Percentiles rank a stretch among this genome's conserved stretches.
Evolutionary conservation across 495 filamentous ascomycete species (phyloP).

Genomic region (Hamigera avellanea): DNA sequence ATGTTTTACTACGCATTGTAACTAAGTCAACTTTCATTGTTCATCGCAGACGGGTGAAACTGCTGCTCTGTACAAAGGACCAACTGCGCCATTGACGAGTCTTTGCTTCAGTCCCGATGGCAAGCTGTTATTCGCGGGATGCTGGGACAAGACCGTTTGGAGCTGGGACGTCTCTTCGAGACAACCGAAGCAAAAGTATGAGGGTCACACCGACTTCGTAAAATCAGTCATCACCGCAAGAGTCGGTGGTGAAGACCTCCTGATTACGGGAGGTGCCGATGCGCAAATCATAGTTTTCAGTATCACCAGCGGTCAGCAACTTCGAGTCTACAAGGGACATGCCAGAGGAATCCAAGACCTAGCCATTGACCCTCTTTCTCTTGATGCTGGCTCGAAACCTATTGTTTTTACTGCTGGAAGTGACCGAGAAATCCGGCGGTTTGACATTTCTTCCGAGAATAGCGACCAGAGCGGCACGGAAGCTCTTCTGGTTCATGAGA

Average conservation of each 20-base stretch:
- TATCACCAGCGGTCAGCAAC: slow-evolving; percentile 46
- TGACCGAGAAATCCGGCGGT: slow-evolving; percentile 71
- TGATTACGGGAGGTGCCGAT: slow-evolving; percentile 82
- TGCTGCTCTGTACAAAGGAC: slow-evolving; percentile 53
- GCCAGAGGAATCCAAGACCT: slow-evolving; percentile 67
- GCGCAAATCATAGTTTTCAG: slow-evolving; percentile 80
- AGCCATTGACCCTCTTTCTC: slow-evolving; percentile 51
- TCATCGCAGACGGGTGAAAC: slow-evolving; percentile 34
- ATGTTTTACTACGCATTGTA: slow-evolving; percentile 1
- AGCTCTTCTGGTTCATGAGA: slow-evolving; percentile 73
- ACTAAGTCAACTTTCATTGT: slow-evolving; percentile 2
- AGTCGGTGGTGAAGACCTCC: slow-evolving; percentile 45
- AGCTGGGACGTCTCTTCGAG: slow-evolving; percentile 58
- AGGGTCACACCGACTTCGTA: slow-evolving; percentile 84
- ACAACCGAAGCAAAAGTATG: slow-evolving; percentile 42
- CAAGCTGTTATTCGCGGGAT: slow-evolving; percentile 65
- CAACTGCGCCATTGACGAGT: slow-evolving; percentile 66
- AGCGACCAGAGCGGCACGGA: slow-evolving; percentile 32
- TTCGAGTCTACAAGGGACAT: slow-evolving; percentile 69
- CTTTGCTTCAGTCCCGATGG: slow-evolving; percentile 54
- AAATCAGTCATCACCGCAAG: slow-evolving; percentile 51
- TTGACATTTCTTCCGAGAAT: slow-evolving; percentile 30
- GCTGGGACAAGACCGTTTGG: slow-evolving; percentile 88
- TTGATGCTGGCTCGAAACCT: slow-evolving; percentile 27
- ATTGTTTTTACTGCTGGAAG: slow-evolving; percentile 68